phyloP scores from a whole-genome alignment of 1,284 basidiomycete species.

The Blastosporella zonata region DNA sequence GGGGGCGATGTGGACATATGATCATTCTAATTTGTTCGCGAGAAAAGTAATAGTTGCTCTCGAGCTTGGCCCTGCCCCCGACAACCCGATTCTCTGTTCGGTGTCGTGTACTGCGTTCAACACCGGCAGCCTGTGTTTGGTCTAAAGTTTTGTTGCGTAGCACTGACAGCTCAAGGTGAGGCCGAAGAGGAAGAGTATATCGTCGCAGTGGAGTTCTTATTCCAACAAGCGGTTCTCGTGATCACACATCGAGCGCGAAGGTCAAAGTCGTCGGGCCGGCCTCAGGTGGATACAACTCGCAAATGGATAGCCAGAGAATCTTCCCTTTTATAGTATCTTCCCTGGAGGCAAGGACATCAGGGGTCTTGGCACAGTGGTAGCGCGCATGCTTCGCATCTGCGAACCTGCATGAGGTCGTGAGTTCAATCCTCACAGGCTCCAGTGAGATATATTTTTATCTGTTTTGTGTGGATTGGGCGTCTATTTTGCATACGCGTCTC shows the following conservation, averaged over 20 bases:
- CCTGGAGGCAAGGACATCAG: not conserved
- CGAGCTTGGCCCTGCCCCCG: not conserved
- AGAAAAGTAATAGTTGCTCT: too few species aligned
- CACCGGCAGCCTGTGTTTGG: too few species aligned
- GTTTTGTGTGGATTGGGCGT: not conserved
- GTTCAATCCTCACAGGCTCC: slow-evolving; percentile 8
- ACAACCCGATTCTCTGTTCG: not conserved
- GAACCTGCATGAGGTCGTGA: slow-evolving; percentile 6
- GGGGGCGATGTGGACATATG: not conserved
- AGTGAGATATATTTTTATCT: not conserved
- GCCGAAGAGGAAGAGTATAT: not conserved
- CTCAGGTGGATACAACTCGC: not conserved
- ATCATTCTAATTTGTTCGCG: not conserved
- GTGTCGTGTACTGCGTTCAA: not conserved
- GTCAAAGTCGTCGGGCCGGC: not conserved
- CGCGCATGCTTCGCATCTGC: slow-evolving; percentile 1
- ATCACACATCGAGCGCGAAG: not conserved
- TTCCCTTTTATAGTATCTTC: not conserved
- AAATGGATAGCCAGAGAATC: not conserved
- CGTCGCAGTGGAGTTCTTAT: not conserved
- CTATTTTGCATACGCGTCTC: not conserved
- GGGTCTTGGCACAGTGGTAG: slow-evolving; percentile 4
- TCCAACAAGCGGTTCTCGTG: not conserved
- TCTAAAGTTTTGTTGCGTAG: too few species aligned
- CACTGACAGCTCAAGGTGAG: too few species aligned